A percentile compares a stretch with the other conserved stretches of the same genome.
Evolutionary conservation across 2,329 filamentous ascomycete species (phyloP).

Genomic region (Trichoderma polysporum): DNA sequence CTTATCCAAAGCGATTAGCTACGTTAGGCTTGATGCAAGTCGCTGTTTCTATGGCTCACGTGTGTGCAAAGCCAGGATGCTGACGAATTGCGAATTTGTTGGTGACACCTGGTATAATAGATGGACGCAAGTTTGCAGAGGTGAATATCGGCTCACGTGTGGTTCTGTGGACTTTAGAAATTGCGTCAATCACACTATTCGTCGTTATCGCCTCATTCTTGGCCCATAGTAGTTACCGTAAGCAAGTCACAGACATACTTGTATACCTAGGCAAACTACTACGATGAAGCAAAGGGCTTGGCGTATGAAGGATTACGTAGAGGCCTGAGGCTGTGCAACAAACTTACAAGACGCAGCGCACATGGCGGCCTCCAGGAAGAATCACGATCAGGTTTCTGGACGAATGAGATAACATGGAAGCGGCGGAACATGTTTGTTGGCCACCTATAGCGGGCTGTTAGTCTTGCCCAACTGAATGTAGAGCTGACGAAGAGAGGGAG

Average conservation of each 20-base stretch:
- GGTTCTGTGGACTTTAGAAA: neutral
- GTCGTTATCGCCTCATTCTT: no score
- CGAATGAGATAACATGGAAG: neutral
- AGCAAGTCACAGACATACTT: neutral
- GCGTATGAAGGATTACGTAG: constrained; percentile 5
- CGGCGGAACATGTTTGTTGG: neutral
- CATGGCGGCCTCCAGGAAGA: neutral
- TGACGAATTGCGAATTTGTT: neutral
- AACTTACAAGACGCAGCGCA: neutral
- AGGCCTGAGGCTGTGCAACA: constrained; percentile 25
- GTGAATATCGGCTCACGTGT: neutral
- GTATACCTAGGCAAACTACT: neutral
- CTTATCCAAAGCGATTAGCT: no score
- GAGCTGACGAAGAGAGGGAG: neutral
- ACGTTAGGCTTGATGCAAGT: no score
- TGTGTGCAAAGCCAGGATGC: neutral
- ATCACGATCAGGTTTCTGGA: neutral
- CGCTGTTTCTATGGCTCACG: neutral
- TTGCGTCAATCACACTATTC: neutral
- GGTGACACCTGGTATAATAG: neutral
- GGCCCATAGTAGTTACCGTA: no score
- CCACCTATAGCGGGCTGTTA: neutral
- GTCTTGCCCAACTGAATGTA: neutral
- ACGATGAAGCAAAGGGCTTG: neutral
- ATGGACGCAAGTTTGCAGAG: no score